These are phyloP conservation scores for Beauveria caledonica DNA, from an alignment of 2,329 filamentous ascomycete species.

Conservation along the genomic window DNA sequence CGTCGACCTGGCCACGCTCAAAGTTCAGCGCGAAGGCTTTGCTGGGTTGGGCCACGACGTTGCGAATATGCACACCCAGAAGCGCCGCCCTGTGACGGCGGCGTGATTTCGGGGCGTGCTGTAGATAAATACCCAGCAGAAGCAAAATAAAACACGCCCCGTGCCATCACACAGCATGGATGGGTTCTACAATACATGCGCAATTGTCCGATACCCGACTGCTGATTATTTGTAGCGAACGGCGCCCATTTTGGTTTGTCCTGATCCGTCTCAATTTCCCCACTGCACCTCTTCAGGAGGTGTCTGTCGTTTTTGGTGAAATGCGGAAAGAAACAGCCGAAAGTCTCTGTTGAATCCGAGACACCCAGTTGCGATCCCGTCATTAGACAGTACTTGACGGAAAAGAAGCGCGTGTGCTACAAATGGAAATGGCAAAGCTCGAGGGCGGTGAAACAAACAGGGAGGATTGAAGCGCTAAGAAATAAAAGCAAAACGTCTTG, in stretches of 20 bases:
- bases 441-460: conserved; percentile 4
- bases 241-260: not conserved
- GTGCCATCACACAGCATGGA: not conserved
- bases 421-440: not conserved
- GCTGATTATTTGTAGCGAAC: not conserved
- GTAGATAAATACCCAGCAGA: not conserved
- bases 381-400: not conserved
- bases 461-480: not conserved
- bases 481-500: not conserved
- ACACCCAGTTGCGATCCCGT: conserved; percentile 1
- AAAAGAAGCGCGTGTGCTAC: not conserved
- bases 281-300: too few species aligned
- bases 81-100: not conserved
- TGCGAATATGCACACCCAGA: not conserved
- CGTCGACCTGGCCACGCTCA: conserved; percentile 57
- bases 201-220: not conserved
- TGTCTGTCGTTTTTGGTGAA: not conserved
- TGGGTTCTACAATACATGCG: not conserved
- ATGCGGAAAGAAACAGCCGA: not conserved
- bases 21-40: conserved; percentile 62
- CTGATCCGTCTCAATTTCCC: not conserved
- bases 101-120: not conserved
- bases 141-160: not conserved
- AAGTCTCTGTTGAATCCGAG: not conserved
- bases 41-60: conserved; percentile 35